Evolutionary conservation across 257 asterid species (phyloP), one percentile per base, ranked within the genome.

Genomic region (Salvia hispanica): DNA sequence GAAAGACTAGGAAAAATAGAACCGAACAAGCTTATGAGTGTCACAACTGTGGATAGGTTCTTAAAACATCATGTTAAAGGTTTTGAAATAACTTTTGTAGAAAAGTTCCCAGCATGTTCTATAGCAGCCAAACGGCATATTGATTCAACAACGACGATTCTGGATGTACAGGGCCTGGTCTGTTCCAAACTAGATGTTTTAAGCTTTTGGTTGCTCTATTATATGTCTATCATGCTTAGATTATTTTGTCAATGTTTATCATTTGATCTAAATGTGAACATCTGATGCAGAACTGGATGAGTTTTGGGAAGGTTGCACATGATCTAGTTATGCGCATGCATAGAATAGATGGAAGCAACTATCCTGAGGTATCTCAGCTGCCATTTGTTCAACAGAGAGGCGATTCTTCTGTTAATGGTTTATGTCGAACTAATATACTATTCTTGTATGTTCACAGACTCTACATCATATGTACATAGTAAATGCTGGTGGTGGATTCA

Each of bases 121-220:
- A 82, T 94, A 65, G 86, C 77, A 58, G 85, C 96, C 53, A 88
- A 84, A 86, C 85, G 93, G 54, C 99, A 91, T 74, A 87, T 94
- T 63, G 88, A 84, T 81, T 87, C 96, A 47, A 74, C 96, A 33
- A 88, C 92, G 10, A 84, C 96, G 36, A 81, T 94, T 75, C 76
- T 94, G 86, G 99, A 94, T 58, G 97, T 81, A 63, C 94, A 91
- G 12, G 97, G 96, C 18, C 82, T 91, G 97, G 97, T 91, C 67
- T 40, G 10, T 40, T 39, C 40, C 40, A 2, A 36, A 36, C 40
- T 39, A 39, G 43, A 5, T 39, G 43, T 39, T 25, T 25, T 25
- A 25, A 25, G 31, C 31, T 25, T 25, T 25, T 25, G 31, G 31
- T 25, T 25, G 2, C 31, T 39, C 2, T 6, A 39, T 39, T 39